Evolutionary conservation across 108 stramenopile genomes (phyloP), one percentile per base, ranked within the genome.

Genomic region (Pseudonitzschia delicatissima): DNA sequence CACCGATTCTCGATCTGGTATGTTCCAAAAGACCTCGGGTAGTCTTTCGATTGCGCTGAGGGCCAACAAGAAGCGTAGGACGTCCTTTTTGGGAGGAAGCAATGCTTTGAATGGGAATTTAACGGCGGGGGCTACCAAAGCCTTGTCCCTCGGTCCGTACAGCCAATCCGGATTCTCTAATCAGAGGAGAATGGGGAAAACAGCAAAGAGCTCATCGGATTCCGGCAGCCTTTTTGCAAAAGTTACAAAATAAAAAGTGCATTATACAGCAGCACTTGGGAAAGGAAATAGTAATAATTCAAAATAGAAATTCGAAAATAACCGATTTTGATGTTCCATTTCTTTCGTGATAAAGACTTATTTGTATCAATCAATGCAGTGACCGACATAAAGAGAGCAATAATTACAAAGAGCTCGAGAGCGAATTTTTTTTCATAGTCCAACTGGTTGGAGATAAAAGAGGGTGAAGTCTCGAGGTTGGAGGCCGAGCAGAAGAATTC

Each of bases 21-120:
- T 55, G 28, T 18, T 71, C 21, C 62, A 51, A 2, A 64, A 71
- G 36, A 44, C 61, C 11, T 62, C 68, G 13, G 71, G 82, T 15
- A 85, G 84, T 44, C 73, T 91, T 12, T 79, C 85, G 18, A 40
- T 87, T 59, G 88, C 88, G 2, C 49, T 89, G 45, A 70, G 77
- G 25, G 73, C 83, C 48, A 86, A 73, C 61, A 81, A 78, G 9
- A 87, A 86, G 57, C 71, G 72, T 28, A 76, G 76, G 61, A 84
- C 87, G 3, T 77, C 78, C 8, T 92, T 92, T 48, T 49, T 89
- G 18, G 82, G 74, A 72, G 82, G 66, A 59, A 40, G 25, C 35
- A 58, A 66, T 44, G 69, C 65, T 59, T 51, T 55, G 27, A 35
- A 57, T 35, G 51, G 27, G 69, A 65, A 66, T 64, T 51, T 48